Evolutionary conservation across 352 stramenopile species (phyloP).

Genomic region (Pythium periplocum): DNA sequence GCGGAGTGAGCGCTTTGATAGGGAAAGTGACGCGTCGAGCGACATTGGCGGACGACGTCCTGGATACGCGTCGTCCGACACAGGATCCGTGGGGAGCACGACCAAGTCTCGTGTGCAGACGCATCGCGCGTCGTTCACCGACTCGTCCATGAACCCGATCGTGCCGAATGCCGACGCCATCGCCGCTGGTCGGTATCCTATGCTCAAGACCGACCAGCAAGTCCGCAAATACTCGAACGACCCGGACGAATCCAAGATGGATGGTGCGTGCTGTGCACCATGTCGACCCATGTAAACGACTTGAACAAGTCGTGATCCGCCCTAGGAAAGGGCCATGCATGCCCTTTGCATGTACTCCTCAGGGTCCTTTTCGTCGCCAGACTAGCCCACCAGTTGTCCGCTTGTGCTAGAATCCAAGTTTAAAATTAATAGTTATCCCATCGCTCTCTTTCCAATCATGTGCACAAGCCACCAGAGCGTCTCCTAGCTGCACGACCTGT

Average conservation of each 20-base stretch:
- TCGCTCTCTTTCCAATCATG: too few species aligned
- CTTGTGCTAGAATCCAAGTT: too few species aligned
- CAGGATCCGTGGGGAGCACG: conserved; percentile 41
- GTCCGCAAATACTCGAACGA: conserved; percentile 28
- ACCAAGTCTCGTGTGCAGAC: conserved; percentile 18
- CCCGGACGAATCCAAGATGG: conserved; percentile 30
- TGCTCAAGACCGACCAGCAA: conserved; percentile 75
- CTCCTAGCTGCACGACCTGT: too few species aligned
- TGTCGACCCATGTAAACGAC: conserved; percentile 50
- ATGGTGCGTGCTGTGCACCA: conserved; percentile 53
- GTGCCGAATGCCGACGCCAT: conserved; percentile 69
- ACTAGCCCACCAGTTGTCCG: too few species aligned
- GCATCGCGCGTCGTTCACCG: conserved; percentile 43
- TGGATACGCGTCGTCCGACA: conserved; percentile 58
- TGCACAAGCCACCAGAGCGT: too few species aligned
- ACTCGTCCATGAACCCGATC: conserved; percentile 55
- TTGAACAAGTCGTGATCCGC: too few species aligned
- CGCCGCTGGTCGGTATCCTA: conserved; percentile 56
- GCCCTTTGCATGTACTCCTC: too few species aligned
- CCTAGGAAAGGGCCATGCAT: too few species aligned
- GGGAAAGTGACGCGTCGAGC: conserved; percentile 79
- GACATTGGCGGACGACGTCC: conserved; percentile 51
- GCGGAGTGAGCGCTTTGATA: conserved; percentile 75
- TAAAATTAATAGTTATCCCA: too few species aligned
- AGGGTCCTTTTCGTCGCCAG: too few species aligned